These are phyloP conservation scores for Zygosaccharomyces bailii DNA, from an alignment of 805 yeast genomes.

Conservation along the genomic window DNA sequence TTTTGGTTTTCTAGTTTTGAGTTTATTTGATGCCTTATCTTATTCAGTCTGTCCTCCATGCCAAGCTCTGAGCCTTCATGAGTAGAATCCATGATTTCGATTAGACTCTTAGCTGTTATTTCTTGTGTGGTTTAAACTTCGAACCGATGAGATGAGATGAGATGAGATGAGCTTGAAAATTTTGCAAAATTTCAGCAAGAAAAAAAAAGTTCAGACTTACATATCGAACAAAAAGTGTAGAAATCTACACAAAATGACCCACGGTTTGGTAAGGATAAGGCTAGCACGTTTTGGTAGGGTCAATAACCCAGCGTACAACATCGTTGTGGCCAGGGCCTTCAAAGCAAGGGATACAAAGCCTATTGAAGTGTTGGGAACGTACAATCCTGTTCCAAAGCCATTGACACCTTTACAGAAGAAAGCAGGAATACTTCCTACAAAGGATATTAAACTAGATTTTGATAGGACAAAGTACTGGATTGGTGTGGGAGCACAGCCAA, in stretches of 20 bases:
- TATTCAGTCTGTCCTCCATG: constrained; percentile 59
- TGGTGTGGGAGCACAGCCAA: constrained; percentile 95
- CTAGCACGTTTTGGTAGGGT: constrained; percentile 90
- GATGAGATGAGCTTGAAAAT: constrained; percentile 20
- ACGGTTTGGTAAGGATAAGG: constrained; percentile 80
- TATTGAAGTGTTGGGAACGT: constrained; percentile 92
- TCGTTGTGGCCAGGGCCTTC: constrained; percentile 74
- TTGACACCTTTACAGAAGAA: constrained; percentile 50
- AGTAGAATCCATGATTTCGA: constrained; percentile 34
- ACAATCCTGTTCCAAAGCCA: constrained; percentile 77
- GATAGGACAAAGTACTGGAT: constrained; percentile 92
- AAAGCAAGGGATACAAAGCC: constrained; percentile 87
- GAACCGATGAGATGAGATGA: constrained; percentile 29
- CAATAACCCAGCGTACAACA: constrained; percentile 84
- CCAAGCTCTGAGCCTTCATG: constrained; percentile 40
- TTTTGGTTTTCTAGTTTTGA: constrained; percentile 88
- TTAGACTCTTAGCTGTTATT: too few relatives aligned
- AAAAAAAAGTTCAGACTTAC: background rate
- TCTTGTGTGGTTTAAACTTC: background rate
- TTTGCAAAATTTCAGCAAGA: constrained; percentile 9
- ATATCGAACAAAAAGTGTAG: background rate
- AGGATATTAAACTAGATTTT: constrained; percentile 82
- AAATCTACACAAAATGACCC: constrained; percentile 23
- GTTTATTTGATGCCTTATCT: constrained; percentile 64
- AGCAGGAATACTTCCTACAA: constrained; percentile 56